These are phyloP conservation scores for Phytophthora syringae DNA, from an alignment of 352 stramenopile genomes.

Conservation along the genomic window DNA sequence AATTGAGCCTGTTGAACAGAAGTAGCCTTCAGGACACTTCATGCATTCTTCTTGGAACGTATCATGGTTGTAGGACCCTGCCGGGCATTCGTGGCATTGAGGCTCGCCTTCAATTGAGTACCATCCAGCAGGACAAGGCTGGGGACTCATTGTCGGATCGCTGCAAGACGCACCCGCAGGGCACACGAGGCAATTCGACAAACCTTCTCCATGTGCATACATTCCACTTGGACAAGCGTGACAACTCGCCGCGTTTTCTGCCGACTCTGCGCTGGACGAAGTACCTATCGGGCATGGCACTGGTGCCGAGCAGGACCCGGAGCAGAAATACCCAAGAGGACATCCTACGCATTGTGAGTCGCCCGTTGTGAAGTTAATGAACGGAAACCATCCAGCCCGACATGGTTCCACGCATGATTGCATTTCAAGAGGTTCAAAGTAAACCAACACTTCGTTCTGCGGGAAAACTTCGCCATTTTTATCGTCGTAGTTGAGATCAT, in stretches of 20 bases:
- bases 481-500: conserved; percentile 49
- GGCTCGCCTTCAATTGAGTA: conserved; percentile 46
- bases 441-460: conserved; percentile 53
- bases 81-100: conserved; percentile 55
- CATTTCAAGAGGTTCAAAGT: conserved; percentile 58
- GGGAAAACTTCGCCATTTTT: conserved; percentile 40
- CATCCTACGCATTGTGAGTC: conserved; percentile 50
- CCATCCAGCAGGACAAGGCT: conserved; percentile 59
- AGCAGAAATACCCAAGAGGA: conserved; percentile 55
- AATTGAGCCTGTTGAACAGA: conserved; percentile 43
- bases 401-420: conserved; percentile 56
- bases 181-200: conserved; percentile 44
- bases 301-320: conserved; percentile 48
- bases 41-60: conserved; percentile 39
- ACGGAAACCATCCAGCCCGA: conserved; percentile 57
- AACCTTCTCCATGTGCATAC: conserved; percentile 46
- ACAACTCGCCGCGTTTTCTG: conserved; percentile 34
- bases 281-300: conserved; percentile 50
- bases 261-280: conserved; percentile 41
- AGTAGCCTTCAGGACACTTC: conserved; percentile 54
- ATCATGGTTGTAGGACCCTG: conserved; percentile 45
- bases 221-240: conserved; percentile 48
- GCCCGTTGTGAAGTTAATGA: conserved; percentile 42
- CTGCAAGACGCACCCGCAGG: conserved; percentile 46
- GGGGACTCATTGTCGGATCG: conserved; percentile 10